Conservation (phyloP, 2,329 filamentous ascomycete species). For the Aspergillus sp. region DNA sequence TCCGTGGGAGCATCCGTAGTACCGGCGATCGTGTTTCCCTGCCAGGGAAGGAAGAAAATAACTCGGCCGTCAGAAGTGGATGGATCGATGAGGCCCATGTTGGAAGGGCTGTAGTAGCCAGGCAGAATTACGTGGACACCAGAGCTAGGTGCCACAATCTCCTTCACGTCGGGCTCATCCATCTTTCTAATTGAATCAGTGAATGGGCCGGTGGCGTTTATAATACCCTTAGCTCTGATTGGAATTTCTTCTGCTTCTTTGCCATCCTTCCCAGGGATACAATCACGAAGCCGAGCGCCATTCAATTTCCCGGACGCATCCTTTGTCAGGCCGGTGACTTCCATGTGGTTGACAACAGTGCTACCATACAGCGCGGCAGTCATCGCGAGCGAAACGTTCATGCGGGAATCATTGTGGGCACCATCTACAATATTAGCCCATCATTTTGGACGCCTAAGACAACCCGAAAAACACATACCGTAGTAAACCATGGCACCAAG, state of each 20-base stretch:
- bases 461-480: slow-evolving; percentile 43
- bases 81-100: slow-evolving; percentile 87
- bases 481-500: slow-evolving; percentile 87
- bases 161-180: slow-evolving; percentile 69
- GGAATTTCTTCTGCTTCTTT: slow-evolving; percentile 63
- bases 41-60: slow-evolving; percentile 92
- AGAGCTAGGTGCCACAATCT: slow-evolving; percentile 82
- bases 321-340: slow-evolving; percentile 75
- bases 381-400: slow-evolving; percentile 87
- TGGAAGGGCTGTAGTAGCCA: slow-evolving; percentile 79
- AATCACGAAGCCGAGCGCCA: slow-evolving; percentile 71
- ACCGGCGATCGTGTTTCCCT: slow-evolving; percentile 87
- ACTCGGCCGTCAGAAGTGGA: slow-evolving; percentile 84
- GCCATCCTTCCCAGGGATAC: slow-evolving; percentile 66
- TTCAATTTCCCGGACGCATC: slow-evolving; percentile 70
- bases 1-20: slow-evolving; percentile 78
- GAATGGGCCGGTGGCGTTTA: slow-evolving; percentile 89
- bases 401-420: slow-evolving; percentile 86
- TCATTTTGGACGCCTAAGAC: not conserved
- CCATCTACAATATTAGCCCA: slow-evolving; percentile 57
- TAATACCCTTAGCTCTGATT: slow-evolving; percentile 75
- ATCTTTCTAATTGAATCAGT: slow-evolving; percentile 82
- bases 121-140: slow-evolving; percentile 85
- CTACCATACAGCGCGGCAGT: slow-evolving; percentile 84
- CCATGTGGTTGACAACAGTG: slow-evolving; percentile 79